Percentiles rank a stretch among this genome's conserved stretches.
These are phyloP conservation scores for Turnera subulata DNA, from an alignment of 345 rosid genomes.

Conservation along the genomic window DNA sequence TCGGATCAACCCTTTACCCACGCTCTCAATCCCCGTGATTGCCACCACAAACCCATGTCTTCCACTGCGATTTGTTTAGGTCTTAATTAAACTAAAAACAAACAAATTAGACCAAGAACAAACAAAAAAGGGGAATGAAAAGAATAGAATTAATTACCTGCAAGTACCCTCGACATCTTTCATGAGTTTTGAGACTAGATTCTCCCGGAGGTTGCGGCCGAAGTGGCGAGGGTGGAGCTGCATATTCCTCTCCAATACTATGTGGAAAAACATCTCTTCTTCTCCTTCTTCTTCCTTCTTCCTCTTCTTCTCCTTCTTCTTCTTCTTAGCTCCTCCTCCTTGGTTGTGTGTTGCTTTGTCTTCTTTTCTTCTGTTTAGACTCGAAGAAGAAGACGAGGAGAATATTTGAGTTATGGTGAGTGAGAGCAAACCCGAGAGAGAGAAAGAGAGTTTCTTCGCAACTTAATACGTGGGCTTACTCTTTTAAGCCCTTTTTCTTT, in stretches of 20 bases:
- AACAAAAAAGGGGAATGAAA: not conserved
- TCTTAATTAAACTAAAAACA: too few species aligned
- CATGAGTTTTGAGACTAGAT: slow-evolving; percentile 79
- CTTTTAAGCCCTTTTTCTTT: too few species aligned
- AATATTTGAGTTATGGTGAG: too few species aligned
- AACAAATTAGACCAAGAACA: too few species aligned
- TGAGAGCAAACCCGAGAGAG: too few species aligned
- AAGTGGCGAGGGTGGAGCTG: slow-evolving; percentile 86
- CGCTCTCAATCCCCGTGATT: slow-evolving; percentile 68
- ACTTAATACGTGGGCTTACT: too few species aligned
- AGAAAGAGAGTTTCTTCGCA: too few species aligned
- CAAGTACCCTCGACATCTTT: slow-evolving; percentile 97
- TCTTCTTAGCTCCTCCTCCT: too few species aligned
- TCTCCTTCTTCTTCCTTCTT: not conserved
- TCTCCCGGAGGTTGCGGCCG: slow-evolving; percentile 79
- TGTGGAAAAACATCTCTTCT: slow-evolving; percentile 69
- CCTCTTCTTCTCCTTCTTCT: not conserved
- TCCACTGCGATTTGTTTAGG: too few species aligned
- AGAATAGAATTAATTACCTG: slow-evolving; percentile 36
- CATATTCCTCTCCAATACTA: slow-evolving; percentile 85
- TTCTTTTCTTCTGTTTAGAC: too few species aligned
- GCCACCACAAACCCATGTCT: slow-evolving; percentile 93
- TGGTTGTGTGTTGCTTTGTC: too few species aligned
- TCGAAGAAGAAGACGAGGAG: too few species aligned
- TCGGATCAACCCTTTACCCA: slow-evolving; percentile 87